These are phyloP conservation scores for Salpingoeca rosetta DNA, from an alignment of 78 protist genomes.

Conservation along the genomic window DNA sequence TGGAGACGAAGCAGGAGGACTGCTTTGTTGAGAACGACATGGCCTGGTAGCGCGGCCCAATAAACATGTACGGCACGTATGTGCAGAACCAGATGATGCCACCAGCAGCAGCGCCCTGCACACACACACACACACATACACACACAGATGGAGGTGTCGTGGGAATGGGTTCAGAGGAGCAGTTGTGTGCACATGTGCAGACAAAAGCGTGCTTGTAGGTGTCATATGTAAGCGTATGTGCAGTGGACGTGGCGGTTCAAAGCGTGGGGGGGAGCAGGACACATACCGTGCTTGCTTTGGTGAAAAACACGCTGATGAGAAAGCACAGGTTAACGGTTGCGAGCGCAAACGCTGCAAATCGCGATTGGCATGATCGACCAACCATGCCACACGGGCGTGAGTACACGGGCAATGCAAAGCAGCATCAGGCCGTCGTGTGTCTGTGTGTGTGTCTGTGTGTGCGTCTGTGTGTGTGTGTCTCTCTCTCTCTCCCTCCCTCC, in stretches of 20 bases:
- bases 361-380: too few relatives aligned
- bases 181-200: neutral
- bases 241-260: neutral
- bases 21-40: neutral
- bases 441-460: too few relatives aligned
- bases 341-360: neutral
- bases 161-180: neutral
- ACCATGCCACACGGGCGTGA: too few relatives aligned
- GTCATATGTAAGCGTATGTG: neutral
- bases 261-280: neutral
- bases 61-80: constrained; percentile 1
- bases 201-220: neutral
- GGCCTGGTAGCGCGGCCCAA: neutral
- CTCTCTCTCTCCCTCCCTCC: too few relatives aligned
- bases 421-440: too few relatives aligned
- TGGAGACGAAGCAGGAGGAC: neutral
- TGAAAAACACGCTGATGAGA: neutral
- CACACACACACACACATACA: neutral
- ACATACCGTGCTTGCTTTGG: neutral
- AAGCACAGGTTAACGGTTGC: constrained; percentile 2
- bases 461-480: too few relatives aligned
- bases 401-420: too few relatives aligned
- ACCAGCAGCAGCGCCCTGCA: neutral
- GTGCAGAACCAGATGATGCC: neutral
- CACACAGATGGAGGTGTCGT: neutral